Percentiles rank a stretch among this genome's conserved stretches.
These are phyloP conservation scores for Chytridium lagenaria DNA, from an alignment of 371 early-diverging fungal species.

Conservation along the genomic window DNA sequence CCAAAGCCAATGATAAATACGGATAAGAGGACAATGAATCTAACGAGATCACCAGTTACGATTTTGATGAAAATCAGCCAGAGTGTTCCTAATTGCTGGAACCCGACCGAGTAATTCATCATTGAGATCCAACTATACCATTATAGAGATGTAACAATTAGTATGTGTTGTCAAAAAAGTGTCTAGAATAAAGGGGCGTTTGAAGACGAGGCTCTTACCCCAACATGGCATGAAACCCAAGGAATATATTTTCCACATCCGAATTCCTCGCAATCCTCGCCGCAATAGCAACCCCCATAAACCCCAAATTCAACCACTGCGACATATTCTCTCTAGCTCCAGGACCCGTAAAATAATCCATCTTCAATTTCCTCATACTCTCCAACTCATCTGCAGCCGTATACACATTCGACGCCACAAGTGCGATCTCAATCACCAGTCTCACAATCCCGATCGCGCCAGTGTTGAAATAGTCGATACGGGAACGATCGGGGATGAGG, in stretches of 20 bases:
- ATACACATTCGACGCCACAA: constrained; percentile 24
- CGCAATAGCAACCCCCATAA: constrained; percentile 15
- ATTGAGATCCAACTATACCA: constrained; percentile 34
- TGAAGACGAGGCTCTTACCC: background rate
- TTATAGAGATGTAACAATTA: no score
- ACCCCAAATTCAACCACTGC: constrained; percentile 15
- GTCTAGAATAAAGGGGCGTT: no score
- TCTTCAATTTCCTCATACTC: background rate
- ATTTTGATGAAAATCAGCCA: constrained; percentile 26
- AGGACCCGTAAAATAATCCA: constrained; percentile 16
- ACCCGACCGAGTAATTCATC: constrained; percentile 30
- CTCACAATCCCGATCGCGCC: no score
- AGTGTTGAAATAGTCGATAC: background rate
- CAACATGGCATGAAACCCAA: background rate
- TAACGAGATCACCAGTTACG: constrained; percentile 23
- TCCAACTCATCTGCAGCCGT: background rate
- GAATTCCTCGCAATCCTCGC: background rate
- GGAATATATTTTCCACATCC: constrained; percentile 4
- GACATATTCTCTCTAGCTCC: constrained; percentile 7
- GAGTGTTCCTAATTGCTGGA: constrained; percentile 8
- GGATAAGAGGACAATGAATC: constrained; percentile 24
- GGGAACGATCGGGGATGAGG: background rate
- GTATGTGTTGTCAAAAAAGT: background rate
- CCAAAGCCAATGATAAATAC: constrained; percentile 35
- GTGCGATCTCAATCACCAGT: constrained; percentile 28